These are phyloP conservation scores for Ilex paraguariensis DNA, from an alignment of 305 asterid species.

Conservation along the genomic window DNA sequence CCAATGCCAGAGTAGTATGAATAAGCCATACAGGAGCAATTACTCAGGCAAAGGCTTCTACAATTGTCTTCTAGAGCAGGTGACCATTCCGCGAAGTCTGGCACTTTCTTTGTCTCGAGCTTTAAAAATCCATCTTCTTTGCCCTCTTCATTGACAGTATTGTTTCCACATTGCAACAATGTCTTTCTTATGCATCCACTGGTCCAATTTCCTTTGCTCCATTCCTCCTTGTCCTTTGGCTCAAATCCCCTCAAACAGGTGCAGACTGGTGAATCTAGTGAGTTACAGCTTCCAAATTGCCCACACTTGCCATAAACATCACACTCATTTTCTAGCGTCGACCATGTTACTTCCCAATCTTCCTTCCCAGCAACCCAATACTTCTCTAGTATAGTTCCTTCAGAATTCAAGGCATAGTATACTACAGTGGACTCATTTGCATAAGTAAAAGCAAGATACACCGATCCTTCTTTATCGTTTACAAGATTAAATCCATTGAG, in stretches of 20 bases:
- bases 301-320: slow-evolving; percentile 49
- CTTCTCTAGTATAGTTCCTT: slow-evolving; percentile 25
- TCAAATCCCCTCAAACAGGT: slow-evolving; percentile 10
- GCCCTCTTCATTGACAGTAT: neutral
- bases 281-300: slow-evolving; percentile 37
- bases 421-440: slow-evolving; percentile 10
- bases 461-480: slow-evolving; percentile 17
- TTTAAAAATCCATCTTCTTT: neutral
- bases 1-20: neutral
- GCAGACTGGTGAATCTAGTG: neutral
- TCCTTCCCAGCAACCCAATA: slow-evolving; percentile 23
- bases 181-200: neutral
- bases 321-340: slow-evolving; percentile 26
- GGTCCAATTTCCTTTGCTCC: slow-evolving; percentile 14
- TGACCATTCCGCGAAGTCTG: neutral
- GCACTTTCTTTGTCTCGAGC: neutral
- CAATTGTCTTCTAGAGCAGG: neutral
- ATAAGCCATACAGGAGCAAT: neutral
- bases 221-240: slow-evolving; percentile 1
- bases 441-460: slow-evolving; percentile 18
- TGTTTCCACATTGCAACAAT: neutral
- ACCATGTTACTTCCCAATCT: slow-evolving; percentile 21
- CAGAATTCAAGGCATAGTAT: slow-evolving; percentile 15
- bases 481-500: slow-evolving; percentile 22
- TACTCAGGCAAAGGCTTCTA: neutral